A percentile compares a stretch with the other conserved stretches of the same genome.
Evolutionary conservation across 108 stramenopile species (phyloP).

Genomic region (Pseudonitzschia multistriata): DNA sequence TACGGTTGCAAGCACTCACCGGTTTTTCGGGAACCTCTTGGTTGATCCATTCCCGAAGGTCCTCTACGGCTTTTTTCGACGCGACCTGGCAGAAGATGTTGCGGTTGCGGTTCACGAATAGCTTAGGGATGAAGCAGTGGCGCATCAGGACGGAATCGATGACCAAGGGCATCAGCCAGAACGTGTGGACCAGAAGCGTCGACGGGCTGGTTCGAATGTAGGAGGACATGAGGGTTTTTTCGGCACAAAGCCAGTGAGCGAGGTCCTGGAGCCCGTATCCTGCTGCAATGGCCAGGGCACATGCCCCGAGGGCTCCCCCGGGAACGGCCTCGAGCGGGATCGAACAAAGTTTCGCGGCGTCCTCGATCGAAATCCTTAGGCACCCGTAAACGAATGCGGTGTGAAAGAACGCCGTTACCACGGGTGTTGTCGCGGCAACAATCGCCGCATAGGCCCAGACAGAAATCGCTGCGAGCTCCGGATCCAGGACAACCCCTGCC

Average conservation of each 20-base stretch:
- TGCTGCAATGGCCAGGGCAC: conserved; percentile 32
- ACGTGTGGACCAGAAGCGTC: conserved; percentile 46
- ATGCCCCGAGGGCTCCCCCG: background rate
- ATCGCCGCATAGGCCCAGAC: conserved; percentile 35
- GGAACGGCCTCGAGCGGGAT: background rate
- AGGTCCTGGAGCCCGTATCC: conserved; percentile 55
- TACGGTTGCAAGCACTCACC: background rate
- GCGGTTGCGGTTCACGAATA: conserved; percentile 46
- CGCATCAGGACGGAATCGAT: conserved; percentile 46
- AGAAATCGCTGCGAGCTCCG: conserved; percentile 1
- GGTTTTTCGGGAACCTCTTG: conserved; percentile 33
- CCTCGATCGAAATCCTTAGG: conserved; percentile 16
- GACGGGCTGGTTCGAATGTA: conserved; percentile 43
- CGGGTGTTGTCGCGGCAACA: conserved; percentile 36
- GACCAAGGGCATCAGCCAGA: conserved; percentile 53
- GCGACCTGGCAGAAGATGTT: conserved; percentile 39
- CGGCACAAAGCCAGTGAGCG: conserved; percentile 36
- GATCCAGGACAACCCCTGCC: conserved; percentile 6
- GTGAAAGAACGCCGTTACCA: conserved; percentile 42
- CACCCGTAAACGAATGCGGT: conserved; percentile 39
- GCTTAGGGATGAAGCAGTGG: conserved; percentile 42
- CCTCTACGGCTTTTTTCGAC: conserved; percentile 40
- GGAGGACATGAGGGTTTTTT: conserved; percentile 45
- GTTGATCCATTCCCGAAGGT: conserved; percentile 48
- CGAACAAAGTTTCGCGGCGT: too few species aligned